Evolutionary conservation across 345 rosid species (phyloP).

Genomic region (Nephelium lappaceum): DNA sequence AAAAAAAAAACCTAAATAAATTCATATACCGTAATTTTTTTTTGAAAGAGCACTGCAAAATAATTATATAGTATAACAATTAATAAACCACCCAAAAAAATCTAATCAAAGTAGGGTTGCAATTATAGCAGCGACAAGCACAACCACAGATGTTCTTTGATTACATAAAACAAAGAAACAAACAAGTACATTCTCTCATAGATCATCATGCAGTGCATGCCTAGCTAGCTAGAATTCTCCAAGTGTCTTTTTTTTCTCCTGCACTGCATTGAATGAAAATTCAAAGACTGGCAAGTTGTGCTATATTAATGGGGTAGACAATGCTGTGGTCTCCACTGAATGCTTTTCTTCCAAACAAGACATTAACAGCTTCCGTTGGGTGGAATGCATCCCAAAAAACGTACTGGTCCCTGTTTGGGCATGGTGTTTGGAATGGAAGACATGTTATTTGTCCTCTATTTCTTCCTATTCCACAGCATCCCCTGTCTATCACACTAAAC

Average conservation of each 20-base stretch:
- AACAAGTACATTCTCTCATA: background rate
- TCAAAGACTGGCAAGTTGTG: conserved; percentile 61
- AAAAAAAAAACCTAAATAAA: no score
- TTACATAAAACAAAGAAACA: background rate
- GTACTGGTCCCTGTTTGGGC: conserved; percentile 64
- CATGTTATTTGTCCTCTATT: conserved; percentile 95
- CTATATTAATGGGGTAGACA: conserved; percentile 76
- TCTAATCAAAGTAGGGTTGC: conserved; percentile 11
- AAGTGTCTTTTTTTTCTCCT: no score
- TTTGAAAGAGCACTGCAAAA: no score
- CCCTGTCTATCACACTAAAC: conserved; percentile 68
- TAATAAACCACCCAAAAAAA: background rate
- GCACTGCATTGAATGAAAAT: background rate
- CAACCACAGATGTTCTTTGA: conserved; percentile 10
- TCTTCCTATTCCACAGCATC: conserved; percentile 90
- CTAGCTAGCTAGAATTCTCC: background rate
- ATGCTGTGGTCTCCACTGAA: conserved; percentile 60
- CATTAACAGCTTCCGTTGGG: conserved; percentile 92
- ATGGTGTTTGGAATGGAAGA: conserved; percentile 90
- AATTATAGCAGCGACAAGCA: background rate
- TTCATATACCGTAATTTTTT: no score
- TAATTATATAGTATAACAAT: background rate
- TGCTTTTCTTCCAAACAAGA: conserved; percentile 71
- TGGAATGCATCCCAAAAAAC: conserved; percentile 98
- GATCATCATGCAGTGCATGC: background rate